Conservation (phyloP, 2,329 filamentous ascomycete species). For the Neonectria ditissima region DNA sequence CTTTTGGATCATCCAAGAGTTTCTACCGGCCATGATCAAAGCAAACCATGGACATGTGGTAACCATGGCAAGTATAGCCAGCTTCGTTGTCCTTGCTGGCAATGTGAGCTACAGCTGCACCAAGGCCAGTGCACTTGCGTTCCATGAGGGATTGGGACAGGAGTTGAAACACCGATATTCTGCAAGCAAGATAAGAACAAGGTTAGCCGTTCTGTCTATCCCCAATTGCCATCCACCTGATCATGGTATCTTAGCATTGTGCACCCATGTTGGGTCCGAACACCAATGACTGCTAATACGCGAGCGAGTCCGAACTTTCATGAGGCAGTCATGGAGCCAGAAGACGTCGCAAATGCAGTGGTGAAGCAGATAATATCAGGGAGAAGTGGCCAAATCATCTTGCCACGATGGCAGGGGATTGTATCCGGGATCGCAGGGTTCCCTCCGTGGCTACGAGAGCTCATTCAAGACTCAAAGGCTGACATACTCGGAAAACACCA, state of each 20-base stretch:
- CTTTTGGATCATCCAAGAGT: slow-evolving; percentile 70
- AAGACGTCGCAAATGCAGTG: slow-evolving; percentile 54
- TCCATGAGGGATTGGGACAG: slow-evolving; percentile 71
- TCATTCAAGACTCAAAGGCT: slow-evolving; percentile 20
- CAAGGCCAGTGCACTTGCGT: slow-evolving; percentile 71
- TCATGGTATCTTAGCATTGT: slow-evolving; percentile 52
- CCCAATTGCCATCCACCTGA: not conserved
- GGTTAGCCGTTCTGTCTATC: not conserved
- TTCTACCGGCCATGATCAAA: slow-evolving; percentile 70
- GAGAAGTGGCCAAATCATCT: slow-evolving; percentile 55
- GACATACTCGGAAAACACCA: not conserved
- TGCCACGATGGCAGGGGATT: slow-evolving; percentile 46
- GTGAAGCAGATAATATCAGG: slow-evolving; percentile 56
- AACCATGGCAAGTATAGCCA: slow-evolving; percentile 72
- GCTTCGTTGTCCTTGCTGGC: slow-evolving; percentile 66
- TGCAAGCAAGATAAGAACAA: slow-evolving; percentile 49
- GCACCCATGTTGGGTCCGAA: slow-evolving; percentile 56
- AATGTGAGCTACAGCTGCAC: slow-evolving; percentile 73
- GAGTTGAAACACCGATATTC: slow-evolving; percentile 68
- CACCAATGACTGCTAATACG: slow-evolving; percentile 33
- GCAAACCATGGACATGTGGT: slow-evolving; percentile 76
- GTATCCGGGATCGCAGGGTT: slow-evolving; percentile 21
- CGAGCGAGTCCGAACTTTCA: slow-evolving; percentile 37
- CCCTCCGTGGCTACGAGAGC: slow-evolving; percentile 35
- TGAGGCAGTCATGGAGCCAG: slow-evolving; percentile 27